Conservation (phyloP, 106 monocot species). For the Hemerocallis citrina region DNA sequence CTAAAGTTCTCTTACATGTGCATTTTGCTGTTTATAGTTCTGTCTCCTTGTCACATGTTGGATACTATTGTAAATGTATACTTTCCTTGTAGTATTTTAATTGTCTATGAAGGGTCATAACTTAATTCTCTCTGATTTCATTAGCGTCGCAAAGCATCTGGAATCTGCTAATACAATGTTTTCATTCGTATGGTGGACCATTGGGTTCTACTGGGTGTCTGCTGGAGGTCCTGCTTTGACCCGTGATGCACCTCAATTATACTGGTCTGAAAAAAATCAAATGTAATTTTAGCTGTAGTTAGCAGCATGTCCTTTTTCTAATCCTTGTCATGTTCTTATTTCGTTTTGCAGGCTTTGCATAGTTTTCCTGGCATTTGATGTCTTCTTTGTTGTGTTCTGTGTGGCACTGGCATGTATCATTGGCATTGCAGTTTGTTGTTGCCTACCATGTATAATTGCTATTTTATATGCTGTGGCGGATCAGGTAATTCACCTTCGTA, state of each 20-base stretch:
- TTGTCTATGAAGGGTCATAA: no score
- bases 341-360: constrained; percentile 63
- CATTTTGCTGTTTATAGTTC: not conserved
- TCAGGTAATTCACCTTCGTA: constrained; percentile 33
- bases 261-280: constrained; percentile 44
- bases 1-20: no score
- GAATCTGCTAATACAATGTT: constrained; percentile 94
- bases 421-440: constrained; percentile 79
- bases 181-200: constrained; percentile 94
- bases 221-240: constrained; percentile 66
- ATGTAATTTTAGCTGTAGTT: not conserved
- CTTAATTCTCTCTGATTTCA: constrained; percentile 1
- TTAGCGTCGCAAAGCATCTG: constrained; percentile 63
- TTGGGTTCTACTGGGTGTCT: constrained; percentile 93
- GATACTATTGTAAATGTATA: no score
- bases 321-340: not conserved
- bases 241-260: constrained; percentile 69
- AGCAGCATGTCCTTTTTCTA: not conserved
- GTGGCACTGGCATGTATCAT: constrained; percentile 59
- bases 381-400: constrained; percentile 72
- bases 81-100: no score
- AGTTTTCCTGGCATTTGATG: constrained; percentile 76
- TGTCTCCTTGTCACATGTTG: no score
- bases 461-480: constrained; percentile 70
- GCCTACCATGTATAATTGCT: constrained; percentile 69